phyloP scores from a whole-genome alignment of 257 asterid genomes.

The Ligustrum vulgare region DNA sequence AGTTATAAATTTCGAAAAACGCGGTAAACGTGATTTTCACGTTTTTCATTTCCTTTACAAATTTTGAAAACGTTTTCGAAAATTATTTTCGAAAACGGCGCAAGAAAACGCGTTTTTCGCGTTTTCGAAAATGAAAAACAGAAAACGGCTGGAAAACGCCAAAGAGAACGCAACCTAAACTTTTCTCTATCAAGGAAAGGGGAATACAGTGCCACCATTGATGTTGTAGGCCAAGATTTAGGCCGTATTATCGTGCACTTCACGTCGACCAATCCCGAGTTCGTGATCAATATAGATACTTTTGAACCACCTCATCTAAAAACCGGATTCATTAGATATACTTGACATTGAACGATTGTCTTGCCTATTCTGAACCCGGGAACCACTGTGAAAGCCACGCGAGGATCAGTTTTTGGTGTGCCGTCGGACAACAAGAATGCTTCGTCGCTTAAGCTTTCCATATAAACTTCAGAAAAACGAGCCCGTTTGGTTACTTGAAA shows the following conservation, averaged over 20 bases:
- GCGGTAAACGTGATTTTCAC: too few species aligned
- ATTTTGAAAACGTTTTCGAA: too few species aligned
- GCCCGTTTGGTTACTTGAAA: conserved; percentile 52
- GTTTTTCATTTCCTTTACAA: too few species aligned
- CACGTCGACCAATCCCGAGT: not conserved
- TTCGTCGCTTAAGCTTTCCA: conserved; percentile 74
- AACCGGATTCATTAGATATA: conserved; percentile 38
- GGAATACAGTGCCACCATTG: not conserved
- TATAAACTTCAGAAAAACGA: conserved; percentile 74
- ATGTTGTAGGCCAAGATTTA: not conserved
- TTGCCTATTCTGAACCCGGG: conserved; percentile 73
- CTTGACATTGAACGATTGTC: conserved; percentile 64
- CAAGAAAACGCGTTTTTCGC: too few species aligned
- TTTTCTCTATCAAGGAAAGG: not conserved
- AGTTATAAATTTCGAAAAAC: too few species aligned
- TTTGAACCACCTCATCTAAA: not conserved
- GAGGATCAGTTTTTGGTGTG: conserved; percentile 39
- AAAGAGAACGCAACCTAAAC: too few species aligned
- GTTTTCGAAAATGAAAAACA: too few species aligned
- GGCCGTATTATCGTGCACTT: not conserved
- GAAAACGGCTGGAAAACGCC: too few species aligned
- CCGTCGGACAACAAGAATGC: conserved; percentile 43
- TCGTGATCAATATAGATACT: not conserved
- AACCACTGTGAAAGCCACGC: conserved; percentile 67
- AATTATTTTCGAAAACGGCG: too few species aligned